Conservation (phyloP, 192 early-diverging fungal genomes). For the Podila minutissima region DNA sequence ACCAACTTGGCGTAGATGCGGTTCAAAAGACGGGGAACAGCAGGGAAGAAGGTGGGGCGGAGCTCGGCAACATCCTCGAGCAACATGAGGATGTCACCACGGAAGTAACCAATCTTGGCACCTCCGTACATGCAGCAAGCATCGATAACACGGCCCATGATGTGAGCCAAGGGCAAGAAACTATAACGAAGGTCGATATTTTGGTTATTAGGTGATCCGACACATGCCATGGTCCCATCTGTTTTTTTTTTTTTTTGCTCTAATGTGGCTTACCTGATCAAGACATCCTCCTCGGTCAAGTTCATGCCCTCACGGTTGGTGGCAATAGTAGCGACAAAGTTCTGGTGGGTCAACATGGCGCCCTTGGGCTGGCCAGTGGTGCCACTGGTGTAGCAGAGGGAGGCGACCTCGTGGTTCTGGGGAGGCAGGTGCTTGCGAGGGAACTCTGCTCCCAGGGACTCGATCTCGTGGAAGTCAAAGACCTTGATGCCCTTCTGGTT, state of each 20-base stretch:
- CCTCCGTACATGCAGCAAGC: conserved; percentile 65
- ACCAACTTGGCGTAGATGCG: conserved; percentile 79
- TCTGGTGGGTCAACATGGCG: conserved; percentile 87
- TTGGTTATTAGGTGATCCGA: too few species aligned
- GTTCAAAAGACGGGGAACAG: conserved; percentile 94
- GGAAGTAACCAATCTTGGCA: conserved; percentile 74
- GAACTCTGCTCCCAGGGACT: conserved; percentile 68
- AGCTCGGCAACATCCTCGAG: conserved; percentile 86
- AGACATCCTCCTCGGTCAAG: conserved; percentile 21
- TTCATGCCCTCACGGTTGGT: conserved; percentile 41
- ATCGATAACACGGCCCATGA: conserved; percentile 81
- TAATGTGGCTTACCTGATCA: conserved; percentile 28
- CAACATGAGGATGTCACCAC: conserved; percentile 71
- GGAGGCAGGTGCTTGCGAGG: conserved; percentile 68
- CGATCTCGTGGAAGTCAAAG: conserved; percentile 68
- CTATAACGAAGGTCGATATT: background rate
- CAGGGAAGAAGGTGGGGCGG: conserved; percentile 82
- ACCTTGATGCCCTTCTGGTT: conserved; percentile 69
- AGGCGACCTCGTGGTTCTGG: conserved; percentile 71
- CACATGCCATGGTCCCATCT: too few species aligned
- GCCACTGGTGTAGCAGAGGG: conserved; percentile 86
- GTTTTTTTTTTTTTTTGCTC: too few species aligned
- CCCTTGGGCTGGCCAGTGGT: conserved; percentile 83
- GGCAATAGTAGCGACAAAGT: conserved; percentile 69
- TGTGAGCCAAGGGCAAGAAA: conserved; percentile 89